Percentiles rank a stretch among this genome's conserved stretches.
These are phyloP conservation scores for Heliosperma pusillum DNA, from an alignment of 148 eudicot species.

Conservation along the genomic window DNA sequence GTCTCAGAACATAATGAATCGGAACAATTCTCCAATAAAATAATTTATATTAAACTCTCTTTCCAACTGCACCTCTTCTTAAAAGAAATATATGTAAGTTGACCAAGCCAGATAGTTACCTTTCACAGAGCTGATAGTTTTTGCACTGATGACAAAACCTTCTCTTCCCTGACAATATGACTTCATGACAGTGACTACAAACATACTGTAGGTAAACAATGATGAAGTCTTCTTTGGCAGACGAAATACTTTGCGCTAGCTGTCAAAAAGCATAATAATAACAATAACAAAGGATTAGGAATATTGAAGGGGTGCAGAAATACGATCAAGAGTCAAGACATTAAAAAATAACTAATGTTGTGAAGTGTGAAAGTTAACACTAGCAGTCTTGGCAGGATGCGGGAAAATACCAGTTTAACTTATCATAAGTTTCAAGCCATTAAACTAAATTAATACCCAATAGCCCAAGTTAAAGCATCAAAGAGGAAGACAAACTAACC, in stretches of 20 bases:
- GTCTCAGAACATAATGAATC: not conserved
- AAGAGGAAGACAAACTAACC: conserved; percentile 36
- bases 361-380: not conserved
- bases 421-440: not conserved
- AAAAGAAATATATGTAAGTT: not conserved
- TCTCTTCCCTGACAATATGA: conserved; percentile 57
- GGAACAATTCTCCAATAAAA: not conserved
- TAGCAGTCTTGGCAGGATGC: not conserved
- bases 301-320: not conserved
- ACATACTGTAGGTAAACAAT: conserved; percentile 57
- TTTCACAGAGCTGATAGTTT: conserved; percentile 60
- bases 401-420: conserved; percentile 2
- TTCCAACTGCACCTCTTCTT: not conserved
- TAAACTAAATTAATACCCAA: not conserved
- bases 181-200: conserved; percentile 69
- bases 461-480: not conserved
- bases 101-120: conserved; percentile 36
- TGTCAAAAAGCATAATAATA: conserved; percentile 25
- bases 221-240: conserved; percentile 70
- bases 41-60: not conserved
- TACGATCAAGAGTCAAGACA: conserved; percentile 1
- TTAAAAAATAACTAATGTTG: not conserved
- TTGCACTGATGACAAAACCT: conserved; percentile 76
- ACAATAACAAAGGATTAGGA: not conserved
- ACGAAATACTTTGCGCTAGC: conserved; percentile 56